A percentile compares a stretch with the other conserved stretches of the same genome.
phyloP scores from a whole-genome alignment of 139 green algal species.

The Chlorella sorokiniana region DNA sequence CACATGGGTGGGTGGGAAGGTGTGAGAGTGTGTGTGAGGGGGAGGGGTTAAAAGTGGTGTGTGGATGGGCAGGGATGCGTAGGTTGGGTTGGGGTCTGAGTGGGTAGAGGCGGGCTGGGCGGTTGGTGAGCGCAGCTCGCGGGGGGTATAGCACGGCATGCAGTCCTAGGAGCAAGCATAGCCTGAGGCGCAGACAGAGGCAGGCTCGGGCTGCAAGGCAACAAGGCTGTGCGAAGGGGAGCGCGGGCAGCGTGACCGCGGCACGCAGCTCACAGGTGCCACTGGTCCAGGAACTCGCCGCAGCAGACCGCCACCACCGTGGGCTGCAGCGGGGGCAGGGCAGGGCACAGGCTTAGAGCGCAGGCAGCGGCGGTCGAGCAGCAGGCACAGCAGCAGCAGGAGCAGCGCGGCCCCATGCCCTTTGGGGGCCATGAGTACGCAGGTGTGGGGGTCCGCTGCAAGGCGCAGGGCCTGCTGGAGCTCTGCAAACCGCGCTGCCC shows the following conservation, averaged over 20 bases:
- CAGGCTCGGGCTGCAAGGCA: neutral
- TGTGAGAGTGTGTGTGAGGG: neutral
- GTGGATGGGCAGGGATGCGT: neutral
- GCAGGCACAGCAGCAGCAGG: neutral
- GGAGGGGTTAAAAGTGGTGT: neutral
- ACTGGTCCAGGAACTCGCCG: constrained; percentile 32
- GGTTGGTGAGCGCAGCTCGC: too few species aligned
- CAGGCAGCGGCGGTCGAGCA: neutral
- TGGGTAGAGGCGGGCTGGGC: too few species aligned
- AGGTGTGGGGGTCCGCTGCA: neutral
- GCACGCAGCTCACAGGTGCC: neutral
- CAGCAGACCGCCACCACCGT: constrained; percentile 32
- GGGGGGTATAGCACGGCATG: too few species aligned
- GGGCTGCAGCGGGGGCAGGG: constrained; percentile 3
- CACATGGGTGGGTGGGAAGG: neutral
- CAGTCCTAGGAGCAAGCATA: too few species aligned
- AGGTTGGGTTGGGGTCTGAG: too few species aligned
- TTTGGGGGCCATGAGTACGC: too few species aligned
- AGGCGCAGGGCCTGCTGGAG: neutral
- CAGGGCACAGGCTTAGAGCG: neutral
- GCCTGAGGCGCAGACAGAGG: too few species aligned
- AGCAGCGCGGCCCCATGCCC: too few species aligned
- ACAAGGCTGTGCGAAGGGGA: neutral
- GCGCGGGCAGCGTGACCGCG: neutral
- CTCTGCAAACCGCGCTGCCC: neutral